Evolutionary conservation across 1,139 yeast species (phyloP), one percentile per base, ranked within the genome.

Genomic region (Yamadazyma dushanensis): DNA sequence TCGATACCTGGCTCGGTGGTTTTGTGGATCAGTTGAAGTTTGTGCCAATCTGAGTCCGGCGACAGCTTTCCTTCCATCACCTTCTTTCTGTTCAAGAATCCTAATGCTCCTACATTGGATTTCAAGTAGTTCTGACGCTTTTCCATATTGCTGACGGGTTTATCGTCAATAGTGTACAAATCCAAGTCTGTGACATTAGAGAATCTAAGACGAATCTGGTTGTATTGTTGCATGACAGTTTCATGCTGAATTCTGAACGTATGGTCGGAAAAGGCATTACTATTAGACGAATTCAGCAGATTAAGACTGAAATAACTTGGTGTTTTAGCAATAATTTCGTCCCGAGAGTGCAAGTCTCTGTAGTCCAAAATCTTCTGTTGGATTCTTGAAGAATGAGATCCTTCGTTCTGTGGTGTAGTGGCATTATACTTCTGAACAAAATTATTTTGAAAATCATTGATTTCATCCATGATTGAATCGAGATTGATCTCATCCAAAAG

Each of bases 341-440:
- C 50, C 8, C 49, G 51, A 2, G 45, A 38, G 33, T 55, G 44
- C 9, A 68, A 49, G 22, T 64, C 63, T 36, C 57, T 61, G 43
- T 63, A 61, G 38, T 67, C 73, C 25, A 66, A 47, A 9, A 63
- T 41, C 36, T 59, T 67, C 40, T 61, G 65, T 44, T 68, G 71
- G 9, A 63, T 59, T 38, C 75, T 47, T 37, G 45, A 21, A 13
- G 39, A 35, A 4, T 38, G 19, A 16, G 20, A 27, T 5, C 26
- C 22, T 3, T 16, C 5, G 4, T 23, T 17, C 19, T 35, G 37
- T 2, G 41, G 41, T 7, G 38, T 34, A n/a, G 35, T 26, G n/a
- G 36, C 34, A 35, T 51, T 43, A 24, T 35, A 49, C 32, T 57
- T 57, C 26, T 57, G 51, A 3, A 62, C 60, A 43, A 64, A 59